phyloP scores from a whole-genome alignment of 192 early-diverging fungal species.

The Chytriomyces sp. region DNA sequence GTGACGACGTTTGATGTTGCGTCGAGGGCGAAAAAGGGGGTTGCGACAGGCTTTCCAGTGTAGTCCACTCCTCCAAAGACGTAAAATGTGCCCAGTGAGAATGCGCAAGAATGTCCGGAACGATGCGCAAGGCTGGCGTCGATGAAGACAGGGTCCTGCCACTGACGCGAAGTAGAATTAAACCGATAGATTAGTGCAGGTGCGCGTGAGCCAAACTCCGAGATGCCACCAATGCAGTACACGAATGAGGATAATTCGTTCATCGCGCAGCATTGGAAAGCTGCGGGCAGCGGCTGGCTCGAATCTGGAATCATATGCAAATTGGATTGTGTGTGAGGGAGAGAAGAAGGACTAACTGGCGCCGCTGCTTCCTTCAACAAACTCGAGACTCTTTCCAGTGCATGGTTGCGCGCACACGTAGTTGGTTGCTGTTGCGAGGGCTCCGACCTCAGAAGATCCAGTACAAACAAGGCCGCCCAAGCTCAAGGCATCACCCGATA shows the following conservation, averaged over 20 bases:
- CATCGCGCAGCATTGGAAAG: slow-evolving; percentile 25
- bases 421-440: neutral
- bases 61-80: slow-evolving; percentile 7
- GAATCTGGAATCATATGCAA: no score
- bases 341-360: neutral
- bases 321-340: no score
- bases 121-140: neutral
- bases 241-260: neutral
- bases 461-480: slow-evolving; percentile 9
- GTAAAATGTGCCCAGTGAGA: neutral
- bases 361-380: neutral
- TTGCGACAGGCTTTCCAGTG: neutral
- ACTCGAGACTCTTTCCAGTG: slow-evolving; percentile 11
- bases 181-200: neutral
- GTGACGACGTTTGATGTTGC: neutral
- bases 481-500: slow-evolving; percentile 6
- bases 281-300: slow-evolving; percentile 7
- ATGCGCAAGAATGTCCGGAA: slow-evolving; percentile 18
- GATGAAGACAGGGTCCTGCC: neutral
- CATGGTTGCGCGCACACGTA: slow-evolving; percentile 25
- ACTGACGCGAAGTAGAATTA: neutral
- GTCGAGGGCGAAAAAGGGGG: neutral
- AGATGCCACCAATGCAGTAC: slow-evolving; percentile 17
- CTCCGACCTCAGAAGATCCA: neutral
- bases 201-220: no score